A percentile compares a stretch with the other conserved stretches of the same genome.
phyloP scores from a whole-genome alignment of 305 asterid genomes.

The Andrographis paniculata region DNA sequence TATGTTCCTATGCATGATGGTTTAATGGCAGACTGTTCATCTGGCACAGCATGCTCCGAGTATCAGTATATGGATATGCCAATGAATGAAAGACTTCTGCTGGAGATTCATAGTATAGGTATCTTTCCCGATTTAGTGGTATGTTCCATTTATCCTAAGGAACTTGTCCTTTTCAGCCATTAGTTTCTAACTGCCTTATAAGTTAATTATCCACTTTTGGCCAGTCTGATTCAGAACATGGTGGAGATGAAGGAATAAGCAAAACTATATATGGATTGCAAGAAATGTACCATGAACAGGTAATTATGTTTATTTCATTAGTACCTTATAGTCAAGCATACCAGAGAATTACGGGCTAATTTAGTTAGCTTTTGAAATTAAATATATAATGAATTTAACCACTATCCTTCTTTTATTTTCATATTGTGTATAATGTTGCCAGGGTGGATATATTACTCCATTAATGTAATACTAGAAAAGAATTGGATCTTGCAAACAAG shows the following conservation, averaged over 20 bases:
- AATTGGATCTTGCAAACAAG: conserved; percentile 2
- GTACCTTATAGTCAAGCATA: too few relatives aligned
- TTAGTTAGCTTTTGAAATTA: too few relatives aligned
- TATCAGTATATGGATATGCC: conserved; percentile 61
- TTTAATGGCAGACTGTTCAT: conserved; percentile 35
- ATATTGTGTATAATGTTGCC: not conserved
- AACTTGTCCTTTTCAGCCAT: conserved; percentile 8
- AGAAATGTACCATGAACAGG: conserved; percentile 68
- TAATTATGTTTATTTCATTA: conserved; percentile 12
- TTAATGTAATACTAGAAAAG: too few relatives aligned
- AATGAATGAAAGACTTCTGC: conserved; percentile 57
- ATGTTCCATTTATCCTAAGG: conserved; percentile 27
- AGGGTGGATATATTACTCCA: too few relatives aligned
- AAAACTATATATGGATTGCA: conserved; percentile 47
- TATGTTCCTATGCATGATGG: conserved; percentile 41
- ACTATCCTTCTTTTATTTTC: not conserved
- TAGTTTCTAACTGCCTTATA: conserved; percentile 15
- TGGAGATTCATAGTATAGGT: conserved; percentile 78
- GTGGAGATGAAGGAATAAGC: conserved; percentile 56
- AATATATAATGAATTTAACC: too few relatives aligned
- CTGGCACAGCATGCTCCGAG: conserved; percentile 44
- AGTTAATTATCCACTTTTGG: conserved; percentile 23
- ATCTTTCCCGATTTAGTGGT: conserved; percentile 77
- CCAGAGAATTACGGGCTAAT: too few relatives aligned
- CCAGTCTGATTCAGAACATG: conserved; percentile 47